Base-by-base conservation (phyloP, 2,329 filamentous ascomycete species). In the Beauveria asiatica region DNA sequence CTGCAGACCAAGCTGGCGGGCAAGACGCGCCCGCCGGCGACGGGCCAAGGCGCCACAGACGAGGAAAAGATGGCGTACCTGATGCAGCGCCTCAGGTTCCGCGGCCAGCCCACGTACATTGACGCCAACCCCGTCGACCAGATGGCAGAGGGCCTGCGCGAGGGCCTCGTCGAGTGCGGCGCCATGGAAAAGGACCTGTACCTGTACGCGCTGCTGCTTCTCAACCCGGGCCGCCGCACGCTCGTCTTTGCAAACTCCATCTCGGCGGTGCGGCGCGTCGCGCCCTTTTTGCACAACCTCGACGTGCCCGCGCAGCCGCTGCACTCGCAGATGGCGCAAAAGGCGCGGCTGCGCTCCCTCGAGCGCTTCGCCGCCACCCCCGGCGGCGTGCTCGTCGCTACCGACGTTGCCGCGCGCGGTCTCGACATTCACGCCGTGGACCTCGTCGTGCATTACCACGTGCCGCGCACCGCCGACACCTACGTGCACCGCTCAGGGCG, bases 161-260 rank as follows among this genome's bases (percentile, higher is more conserved):
- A 99, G 75, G 92, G 92, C 0, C 80, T 99, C 45, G 84, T 99
- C 33, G 92, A 97, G 74, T 99, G 94, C 69, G 88, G 85, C 44
- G 90, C 91, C 6, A 92, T 92, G 75, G 94, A 99, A 71, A 99
- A 99, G 83, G 94, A 99, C 72, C 84, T 99, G 10, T 97, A 93
- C 65, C 86, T 97, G 45, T 99, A 99, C 74, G 83, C 92, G 0
- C 79, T 96, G 9, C 80, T 97, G 0, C 81, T 97, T 2, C 84
- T 96, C 60, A 89, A 96, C 70, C 86, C 90, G 1, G 87, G 87
- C 52, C 83, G 87, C 42, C 88, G 92, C 37, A 92, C 90, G 0
- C 80, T 99, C 3, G 85, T 99, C 52, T 99, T 99, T 72, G 92
- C 92, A 30, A 99, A 99, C 76, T 96, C 92, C 49, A 97, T 99